A percentile compares a stretch with the other conserved stretches of the same genome.
These are phyloP conservation scores for Mercurialis annua DNA, from an alignment of 345 rosid species.

Conservation along the genomic window DNA sequence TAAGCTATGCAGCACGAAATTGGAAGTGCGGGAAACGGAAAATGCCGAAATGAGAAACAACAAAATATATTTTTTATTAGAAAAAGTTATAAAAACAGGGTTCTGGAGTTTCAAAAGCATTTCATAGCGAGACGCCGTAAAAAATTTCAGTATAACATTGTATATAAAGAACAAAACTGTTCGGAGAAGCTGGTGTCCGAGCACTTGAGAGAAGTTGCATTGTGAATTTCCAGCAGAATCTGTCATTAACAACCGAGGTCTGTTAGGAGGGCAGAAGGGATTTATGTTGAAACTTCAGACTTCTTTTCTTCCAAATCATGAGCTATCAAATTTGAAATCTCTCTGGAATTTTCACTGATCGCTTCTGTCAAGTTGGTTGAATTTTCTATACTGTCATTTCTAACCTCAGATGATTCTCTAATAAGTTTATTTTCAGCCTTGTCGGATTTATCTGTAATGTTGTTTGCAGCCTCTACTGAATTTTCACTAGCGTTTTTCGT, in stretches of 20 bases:
- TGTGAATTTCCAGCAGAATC: not conserved
- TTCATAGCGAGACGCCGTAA: too few species aligned
- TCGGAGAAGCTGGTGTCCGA: not conserved
- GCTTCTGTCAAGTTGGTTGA: not conserved
- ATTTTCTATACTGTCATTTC: not conserved
- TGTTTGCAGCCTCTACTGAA: not conserved
- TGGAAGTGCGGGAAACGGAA: too few species aligned
- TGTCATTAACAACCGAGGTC: not conserved
- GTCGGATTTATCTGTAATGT: not conserved
- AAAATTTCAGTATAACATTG: too few species aligned
- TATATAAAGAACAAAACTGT: not conserved
- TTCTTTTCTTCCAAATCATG: conserved; percentile 20
- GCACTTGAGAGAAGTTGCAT: not conserved
- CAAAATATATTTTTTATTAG: too few species aligned
- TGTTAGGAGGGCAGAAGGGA: not conserved
- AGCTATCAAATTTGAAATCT: conserved; percentile 2
- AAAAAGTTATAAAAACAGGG: too few species aligned
- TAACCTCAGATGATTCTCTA: not conserved
- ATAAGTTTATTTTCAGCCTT: not conserved
- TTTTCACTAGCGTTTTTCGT: conserved; percentile 6
- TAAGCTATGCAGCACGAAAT: too few species aligned
- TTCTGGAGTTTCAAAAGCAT: too few species aligned
- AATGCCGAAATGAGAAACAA: too few species aligned
- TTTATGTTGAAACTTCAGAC: not conserved
- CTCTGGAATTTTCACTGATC: not conserved